Base-by-base conservation (phyloP, 495 filamentous ascomycete species). In the Usnea hakonensis region DNA sequence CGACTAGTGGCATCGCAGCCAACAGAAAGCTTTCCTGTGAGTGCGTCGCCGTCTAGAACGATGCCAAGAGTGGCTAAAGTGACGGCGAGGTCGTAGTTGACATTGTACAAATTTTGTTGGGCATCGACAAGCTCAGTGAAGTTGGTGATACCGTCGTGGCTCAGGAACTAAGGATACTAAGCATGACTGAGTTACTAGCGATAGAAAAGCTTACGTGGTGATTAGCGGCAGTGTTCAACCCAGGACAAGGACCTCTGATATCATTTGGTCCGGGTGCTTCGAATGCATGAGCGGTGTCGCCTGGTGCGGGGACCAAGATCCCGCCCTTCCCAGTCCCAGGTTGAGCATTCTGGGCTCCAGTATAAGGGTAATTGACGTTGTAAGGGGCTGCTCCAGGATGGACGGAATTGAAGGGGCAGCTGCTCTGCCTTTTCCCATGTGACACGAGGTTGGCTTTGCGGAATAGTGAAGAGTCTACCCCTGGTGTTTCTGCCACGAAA, bases 161-260 rank as follows among this genome's bases (percentile, higher is more conserved):
- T 68, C 26, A 77, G 64, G 69, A 78, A 78, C 60, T 71, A 2
- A n/a, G n/a, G 8, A 3, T 3, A n/a, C 3, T 43, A 19, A 43
- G 40, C n/a, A 2, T 4, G 2, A n/a, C 16, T 43, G 8, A 1
- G 16, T 19, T 19, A n/a, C 5, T 8, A 8, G 3, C 40, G 8
- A 43, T 19, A n/a, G 14, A n/a, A 1, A 16, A 19, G 40, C 60
- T 30, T 35, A 62, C 60, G 57, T 72, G 70, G 65, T 81, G 78
- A 68, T 82, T 81, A 2, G 80, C 80, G 36, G 80, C 69, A 19
- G 74, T 67, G 60, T 82, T 81, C 46, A 82, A 66, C 43, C 75
- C 78, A 3, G 80, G 80, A 61, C 80, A 83, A 33, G 78, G 79
- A 41, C 75, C 75, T 26, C 79, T 75, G 43, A 65, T 61, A 55